Base-by-base conservation (phyloP, 2,329 filamentous ascomycete species). In the Albophoma yamanashiensis region DNA sequence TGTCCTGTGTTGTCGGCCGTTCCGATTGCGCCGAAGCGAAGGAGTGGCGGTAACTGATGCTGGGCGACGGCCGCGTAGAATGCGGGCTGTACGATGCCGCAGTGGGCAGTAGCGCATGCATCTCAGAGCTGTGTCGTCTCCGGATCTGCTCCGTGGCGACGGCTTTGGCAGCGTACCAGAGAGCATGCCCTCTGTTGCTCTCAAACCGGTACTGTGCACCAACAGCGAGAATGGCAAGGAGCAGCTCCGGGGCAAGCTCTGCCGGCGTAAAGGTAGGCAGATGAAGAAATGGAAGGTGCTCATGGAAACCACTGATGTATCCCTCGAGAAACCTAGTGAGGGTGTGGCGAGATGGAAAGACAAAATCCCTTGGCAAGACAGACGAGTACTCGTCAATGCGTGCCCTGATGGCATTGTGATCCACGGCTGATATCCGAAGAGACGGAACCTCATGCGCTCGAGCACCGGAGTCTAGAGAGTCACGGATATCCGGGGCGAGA, bases 291-390 rank as follows among this genome's bases (percentile, higher is more conserved):
- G 80, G 80, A 0, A 82, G 67, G 62, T 82, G 78, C 58, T 82
- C 79, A 59, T 83, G 79, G 61, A 90, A 89, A 0, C 87, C 86
- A 61, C 80, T 83, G 58, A 89, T 82, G 65, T 89, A 91, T 1
- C 86, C 87, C 61, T 88, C 86, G 39, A 90, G 72, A 63, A 89
- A 90, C 40, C 88, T 76, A 3, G 84, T 86, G 36, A 90, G 70
- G 0, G 88, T 88, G 64, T 89, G 81, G 3, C 87, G 81, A 5
- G 87, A 89, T 1, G 88, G 87, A 57, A 90, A 82, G 3, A 84
- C 79, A 64, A 90, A 90, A 64, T 85, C 83, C 58, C 73, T 76
- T 0, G 85, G 82, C 27, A 88, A 70, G 5, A 86, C 80, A 0
- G 79, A 76, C 0, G 82, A 82, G 63, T 87, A 88, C 62, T 86